Evolutionary conservation across 2,329 filamentous ascomycete genomes (phyloP).

Genomic region (Stachybotrys elegans): DNA sequence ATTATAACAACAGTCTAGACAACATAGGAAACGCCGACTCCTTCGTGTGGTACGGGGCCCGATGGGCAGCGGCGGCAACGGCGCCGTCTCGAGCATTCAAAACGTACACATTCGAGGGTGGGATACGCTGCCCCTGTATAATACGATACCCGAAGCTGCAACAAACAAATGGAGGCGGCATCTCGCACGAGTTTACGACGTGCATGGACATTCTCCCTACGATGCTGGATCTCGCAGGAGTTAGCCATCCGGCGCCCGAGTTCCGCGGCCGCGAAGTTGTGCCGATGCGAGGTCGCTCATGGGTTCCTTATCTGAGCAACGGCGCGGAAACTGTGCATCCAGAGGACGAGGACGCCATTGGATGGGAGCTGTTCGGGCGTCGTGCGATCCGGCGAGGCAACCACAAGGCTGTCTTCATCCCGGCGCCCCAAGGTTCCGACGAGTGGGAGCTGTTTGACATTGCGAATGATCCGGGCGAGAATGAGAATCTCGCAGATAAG

Average conservation of each 20-base stretch:
- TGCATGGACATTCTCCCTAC: slow-evolving; percentile 48
- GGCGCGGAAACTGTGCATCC: background rate
- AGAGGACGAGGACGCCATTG: slow-evolving; percentile 38
- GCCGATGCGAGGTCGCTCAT: slow-evolving; percentile 7
- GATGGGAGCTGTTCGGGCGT: slow-evolving; percentile 53
- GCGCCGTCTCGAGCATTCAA: slow-evolving; percentile 22
- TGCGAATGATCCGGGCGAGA: slow-evolving; percentile 46
- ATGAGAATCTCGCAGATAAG: slow-evolving; percentile 34
- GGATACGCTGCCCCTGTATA: slow-evolving; percentile 44
- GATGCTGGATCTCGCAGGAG: slow-evolving; percentile 40
- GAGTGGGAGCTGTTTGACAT: slow-evolving; percentile 55
- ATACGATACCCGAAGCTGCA: background rate
- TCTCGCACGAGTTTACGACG: slow-evolving; percentile 45
- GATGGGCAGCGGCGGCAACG: slow-evolving; percentile 39
- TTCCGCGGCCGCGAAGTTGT: slow-evolving; percentile 4
- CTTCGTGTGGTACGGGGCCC: slow-evolving; percentile 54
- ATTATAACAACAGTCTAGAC: slow-evolving; percentile 51
- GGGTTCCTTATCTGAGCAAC: slow-evolving; percentile 5
- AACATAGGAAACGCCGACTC: slow-evolving; percentile 49
- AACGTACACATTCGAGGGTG: slow-evolving; percentile 39
- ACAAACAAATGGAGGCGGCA: background rate
- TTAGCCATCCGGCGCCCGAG: slow-evolving; percentile 25
- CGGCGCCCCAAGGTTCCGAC: slow-evolving; percentile 39
- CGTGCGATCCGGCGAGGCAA: slow-evolving; percentile 47
- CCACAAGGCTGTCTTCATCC: slow-evolving; percentile 54